Percentiles rank a stretch among this genome's conserved stretches.
Evolutionary conservation across 2,329 filamentous ascomycete species (phyloP).

Genomic region (Colletotrichum sidae): DNA sequence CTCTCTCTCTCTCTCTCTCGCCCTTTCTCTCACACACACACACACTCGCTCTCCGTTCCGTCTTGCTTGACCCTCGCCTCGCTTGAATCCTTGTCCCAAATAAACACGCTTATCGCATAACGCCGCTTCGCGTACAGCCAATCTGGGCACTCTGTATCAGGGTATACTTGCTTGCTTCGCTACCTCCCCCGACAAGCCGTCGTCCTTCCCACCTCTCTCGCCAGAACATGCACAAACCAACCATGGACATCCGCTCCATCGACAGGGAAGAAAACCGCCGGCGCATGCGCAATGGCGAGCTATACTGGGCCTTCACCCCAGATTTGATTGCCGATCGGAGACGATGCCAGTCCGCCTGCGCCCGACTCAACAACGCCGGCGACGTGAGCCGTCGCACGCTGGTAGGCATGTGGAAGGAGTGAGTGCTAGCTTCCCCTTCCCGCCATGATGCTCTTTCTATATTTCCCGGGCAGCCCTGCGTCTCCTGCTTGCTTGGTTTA

Average conservation of each 20-base stretch:
- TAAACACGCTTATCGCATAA: not conserved
- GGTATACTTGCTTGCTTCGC: no score
- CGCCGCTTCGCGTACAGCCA: no score
- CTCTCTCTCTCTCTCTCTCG: not conserved
- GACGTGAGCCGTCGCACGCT: slow-evolving; percentile 70
- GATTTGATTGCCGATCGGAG: slow-evolving; percentile 72
- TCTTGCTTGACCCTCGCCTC: slow-evolving; percentile 9
- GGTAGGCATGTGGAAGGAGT: slow-evolving; percentile 79
- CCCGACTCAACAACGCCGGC: slow-evolving; percentile 72
- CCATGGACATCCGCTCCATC: slow-evolving; percentile 42
- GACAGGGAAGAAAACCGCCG: slow-evolving; percentile 60
- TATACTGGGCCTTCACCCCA: slow-evolving; percentile 80
- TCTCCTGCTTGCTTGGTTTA: slow-evolving; percentile 6
- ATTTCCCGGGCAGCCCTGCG: slow-evolving; percentile 2
- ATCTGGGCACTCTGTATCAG: no score
- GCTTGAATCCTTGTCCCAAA: slow-evolving; percentile 4
- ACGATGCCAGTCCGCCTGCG: slow-evolving; percentile 71
- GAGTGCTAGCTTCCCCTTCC: slow-evolving; percentile 48
- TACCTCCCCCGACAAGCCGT: slow-evolving; percentile 7
- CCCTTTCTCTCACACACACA: not conserved
- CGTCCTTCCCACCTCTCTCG: not conserved
- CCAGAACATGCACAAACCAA: slow-evolving; percentile 22
- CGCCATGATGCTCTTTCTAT: not conserved
- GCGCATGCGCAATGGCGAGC: slow-evolving; percentile 74
- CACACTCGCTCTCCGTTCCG: slow-evolving; percentile 1